These are phyloP conservation scores for Neurospora sp. DNA, from an alignment of 495 filamentous ascomycete genomes.

Conservation along the genomic window DNA sequence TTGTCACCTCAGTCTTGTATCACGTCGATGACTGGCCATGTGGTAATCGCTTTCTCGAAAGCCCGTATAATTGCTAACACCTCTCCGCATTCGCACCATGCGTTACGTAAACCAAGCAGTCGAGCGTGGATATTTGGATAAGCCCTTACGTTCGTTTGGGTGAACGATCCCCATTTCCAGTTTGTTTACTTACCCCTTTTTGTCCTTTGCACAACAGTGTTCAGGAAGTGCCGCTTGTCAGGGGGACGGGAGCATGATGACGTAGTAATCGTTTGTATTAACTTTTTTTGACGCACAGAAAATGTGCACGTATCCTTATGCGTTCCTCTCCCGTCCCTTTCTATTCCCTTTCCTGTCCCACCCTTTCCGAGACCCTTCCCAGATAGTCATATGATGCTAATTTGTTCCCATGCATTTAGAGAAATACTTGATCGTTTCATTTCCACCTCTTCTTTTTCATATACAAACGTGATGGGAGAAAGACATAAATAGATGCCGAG, in stretches of 20 bases:
- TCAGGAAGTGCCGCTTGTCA: neutral
- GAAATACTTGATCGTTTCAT: neutral
- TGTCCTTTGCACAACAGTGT: neutral
- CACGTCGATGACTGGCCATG: neutral
- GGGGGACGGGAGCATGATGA: neutral
- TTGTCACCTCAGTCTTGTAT: neutral
- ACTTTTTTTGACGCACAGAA: neutral
- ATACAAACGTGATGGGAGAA: neutral
- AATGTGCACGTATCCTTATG: neutral
- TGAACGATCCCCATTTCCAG: neutral
- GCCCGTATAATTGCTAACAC: neutral
- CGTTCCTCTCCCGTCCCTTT: neutral
- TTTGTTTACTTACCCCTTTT: neutral
- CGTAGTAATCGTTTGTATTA: neutral
- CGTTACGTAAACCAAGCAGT: neutral
- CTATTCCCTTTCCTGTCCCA: neutral
- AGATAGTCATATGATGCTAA: neutral
- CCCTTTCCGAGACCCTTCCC: neutral
- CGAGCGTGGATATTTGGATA: neutral
- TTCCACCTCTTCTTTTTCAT: neutral
- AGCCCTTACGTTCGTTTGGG: neutral
- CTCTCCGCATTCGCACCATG: neutral
- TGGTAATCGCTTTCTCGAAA: neutral
- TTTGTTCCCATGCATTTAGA: neutral
- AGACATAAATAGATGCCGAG: neutral